A percentile compares a stretch with the other conserved stretches of the same genome.
phyloP scores from a whole-genome alignment of 192 early-diverging fungal genomes.

The Linderina pennispora region DNA sequence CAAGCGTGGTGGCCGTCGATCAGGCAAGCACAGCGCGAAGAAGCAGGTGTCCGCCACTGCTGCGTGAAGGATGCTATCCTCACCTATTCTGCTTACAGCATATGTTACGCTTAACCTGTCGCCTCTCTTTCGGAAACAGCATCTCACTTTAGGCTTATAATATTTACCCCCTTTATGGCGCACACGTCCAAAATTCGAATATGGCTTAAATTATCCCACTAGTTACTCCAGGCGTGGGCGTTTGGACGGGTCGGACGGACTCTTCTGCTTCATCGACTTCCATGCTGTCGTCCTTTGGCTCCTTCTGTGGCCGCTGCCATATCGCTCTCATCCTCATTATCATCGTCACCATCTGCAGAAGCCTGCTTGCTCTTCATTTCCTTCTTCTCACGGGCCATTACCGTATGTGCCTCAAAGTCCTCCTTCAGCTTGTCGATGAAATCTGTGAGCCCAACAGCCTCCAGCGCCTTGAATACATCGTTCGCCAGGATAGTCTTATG shows the following conservation, averaged over 20 bases:
- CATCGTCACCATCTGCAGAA: conserved; percentile 6
- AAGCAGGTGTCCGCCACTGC: no score
- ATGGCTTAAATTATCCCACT: no score
- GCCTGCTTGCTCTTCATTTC: conserved; percentile 14
- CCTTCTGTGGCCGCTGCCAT: background rate
- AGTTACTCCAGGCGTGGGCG: conserved; percentile 8
- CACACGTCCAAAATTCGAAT: no score
- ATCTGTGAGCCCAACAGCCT: conserved; percentile 32
- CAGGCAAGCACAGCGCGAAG: no score
- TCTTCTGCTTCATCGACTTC: conserved; percentile 7
- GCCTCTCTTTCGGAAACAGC: no score
- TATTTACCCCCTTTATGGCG: no score
- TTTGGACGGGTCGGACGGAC: background rate
- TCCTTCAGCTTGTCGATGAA: conserved; percentile 25
- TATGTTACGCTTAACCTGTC: no score
- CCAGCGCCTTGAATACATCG: conserved; percentile 33
- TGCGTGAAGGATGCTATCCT: no score
- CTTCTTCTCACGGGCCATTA: conserved; percentile 24
- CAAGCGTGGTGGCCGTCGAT: no score
- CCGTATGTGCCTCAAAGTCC: conserved; percentile 17
- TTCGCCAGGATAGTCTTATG: conserved; percentile 37
- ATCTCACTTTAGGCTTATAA: no score
- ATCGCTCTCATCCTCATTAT: background rate
- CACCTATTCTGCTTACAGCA: no score
- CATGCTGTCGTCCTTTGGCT: conserved; percentile 9